Percentiles rank a stretch among this genome's conserved stretches.
phyloP scores from a whole-genome alignment of 306 rosid genomes.

The Pterocarpus santalinus region DNA sequence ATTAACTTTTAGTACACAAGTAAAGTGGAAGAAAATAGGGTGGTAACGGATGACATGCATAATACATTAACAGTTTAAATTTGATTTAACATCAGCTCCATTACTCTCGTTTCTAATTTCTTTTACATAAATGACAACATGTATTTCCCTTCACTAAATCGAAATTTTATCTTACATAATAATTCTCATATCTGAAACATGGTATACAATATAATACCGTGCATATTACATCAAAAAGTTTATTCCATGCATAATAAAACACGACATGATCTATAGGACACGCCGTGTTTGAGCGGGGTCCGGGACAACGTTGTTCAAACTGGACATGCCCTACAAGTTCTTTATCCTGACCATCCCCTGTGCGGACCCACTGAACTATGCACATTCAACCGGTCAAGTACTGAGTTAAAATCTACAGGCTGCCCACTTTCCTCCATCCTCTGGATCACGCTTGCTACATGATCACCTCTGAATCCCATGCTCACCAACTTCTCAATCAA shows the following conservation, averaged over 20 bases:
- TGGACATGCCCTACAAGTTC: slow-evolving; percentile 15
- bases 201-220: slow-evolving; percentile 49
- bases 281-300: not conserved
- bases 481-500: slow-evolving; percentile 70
- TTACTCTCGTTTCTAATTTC: not conserved
- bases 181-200: slow-evolving; percentile 11
- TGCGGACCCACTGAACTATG: slow-evolving; percentile 66
- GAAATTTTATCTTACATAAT: slow-evolving; percentile 9
- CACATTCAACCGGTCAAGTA: slow-evolving; percentile 76
- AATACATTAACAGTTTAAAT: not conserved
- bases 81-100: not conserved
- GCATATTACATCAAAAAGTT: slow-evolving; percentile 49
- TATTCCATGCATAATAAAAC: slow-evolving; percentile 83
- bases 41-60: not conserved
- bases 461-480: slow-evolving; percentile 91
- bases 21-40: not conserved
- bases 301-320: slow-evolving; percentile 26
- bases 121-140: slow-evolving; percentile 11
- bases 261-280: slow-evolving; percentile 54
- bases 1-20: no score
- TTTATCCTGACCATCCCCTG: slow-evolving; percentile 78
- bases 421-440: slow-evolving; percentile 91
- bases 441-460: slow-evolving; percentile 76
- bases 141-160: not conserved
- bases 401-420: slow-evolving; percentile 74